Evolutionary conservation across 148 eudicot species (phyloP), one percentile per base, ranked within the genome.

Genomic region (Pharnaceum exiguum): DNA sequence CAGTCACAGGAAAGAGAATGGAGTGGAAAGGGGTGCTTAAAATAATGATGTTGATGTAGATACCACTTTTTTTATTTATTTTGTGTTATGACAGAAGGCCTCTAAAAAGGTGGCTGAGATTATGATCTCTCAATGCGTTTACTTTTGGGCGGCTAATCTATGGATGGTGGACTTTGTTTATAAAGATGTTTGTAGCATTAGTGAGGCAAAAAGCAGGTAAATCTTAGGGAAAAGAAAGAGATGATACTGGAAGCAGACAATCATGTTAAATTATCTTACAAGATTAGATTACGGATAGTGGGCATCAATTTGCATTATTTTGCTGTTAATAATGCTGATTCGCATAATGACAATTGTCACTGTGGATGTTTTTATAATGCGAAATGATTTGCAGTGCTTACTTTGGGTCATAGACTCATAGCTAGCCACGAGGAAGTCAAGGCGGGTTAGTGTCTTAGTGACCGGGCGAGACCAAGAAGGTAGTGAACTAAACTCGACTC

Each of bases 111-210:
- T 21, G 27, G 38, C 17, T 56, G 38, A 39, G 47, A 61, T 39
- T 12, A 51, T 51, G 23, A 59, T 51, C 60, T 51, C 39, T 21
- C 46, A 53, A 55, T 35, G 59, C 58, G 63, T 69, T 62, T 62
- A 62, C 68, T 62, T 55, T 69, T 69, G 62, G 62, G 30, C 44
- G 49, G 54, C 56, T 53, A n/a, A n/a, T n/a, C n/a, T n/a, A 26
- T 46, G 57, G 40, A 69, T 60, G 46, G 72, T 68, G 67, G 67
- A 68, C 72, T 68, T 68, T 60, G 60, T 32, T 59, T 22, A 33
- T 5, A 46, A 51, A 60, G 31, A 38, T 46, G 49, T 46, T 46
- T 28, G 57, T 31, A 52, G 44, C 45, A 52, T 29, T 61, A 26
- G 67, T n/a, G 56, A 15, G 64, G n/a, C n/a, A 47, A 45, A 63